Percentiles rank a stretch among this genome's conserved stretches.
Conservation (phyloP, 2,329 filamentous ascomycete species). For the Colletotrichum truncatum region DNA sequence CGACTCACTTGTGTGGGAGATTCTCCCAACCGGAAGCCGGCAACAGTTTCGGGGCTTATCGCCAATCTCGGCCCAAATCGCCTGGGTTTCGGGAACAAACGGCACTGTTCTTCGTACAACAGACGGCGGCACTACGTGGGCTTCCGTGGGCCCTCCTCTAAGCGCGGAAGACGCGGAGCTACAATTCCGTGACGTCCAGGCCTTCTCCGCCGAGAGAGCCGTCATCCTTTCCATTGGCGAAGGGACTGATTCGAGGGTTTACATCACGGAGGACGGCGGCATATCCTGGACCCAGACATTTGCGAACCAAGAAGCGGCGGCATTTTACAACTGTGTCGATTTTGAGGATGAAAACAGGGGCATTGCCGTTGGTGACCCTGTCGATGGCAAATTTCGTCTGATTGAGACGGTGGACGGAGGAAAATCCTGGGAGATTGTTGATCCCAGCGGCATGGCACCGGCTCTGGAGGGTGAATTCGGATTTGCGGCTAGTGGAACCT, state of each 20-base stretch:
- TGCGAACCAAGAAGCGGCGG: conserved; percentile 37
- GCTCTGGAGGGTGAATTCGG: conserved; percentile 40
- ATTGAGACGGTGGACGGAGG: conserved; percentile 42
- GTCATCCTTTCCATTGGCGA: conserved; percentile 48
- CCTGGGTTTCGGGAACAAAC: conserved; percentile 42
- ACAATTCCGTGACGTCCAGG: conserved; percentile 46
- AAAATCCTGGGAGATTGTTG: conserved; percentile 36
- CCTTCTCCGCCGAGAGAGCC: conserved; percentile 50
- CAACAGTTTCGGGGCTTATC: conserved; percentile 42
- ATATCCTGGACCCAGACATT: conserved; percentile 38
- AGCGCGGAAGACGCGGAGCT: conserved; percentile 34
- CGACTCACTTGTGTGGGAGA: conserved; percentile 35
- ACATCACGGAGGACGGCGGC: conserved; percentile 40
- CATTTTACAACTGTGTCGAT: conserved; percentile 45
- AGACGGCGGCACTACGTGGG: conserved; percentile 41
- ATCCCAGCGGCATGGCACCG: conserved; percentile 36
- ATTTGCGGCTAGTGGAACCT: conserved; percentile 45
- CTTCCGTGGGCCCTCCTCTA: conserved; percentile 39
- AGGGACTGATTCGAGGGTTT: conserved; percentile 41
- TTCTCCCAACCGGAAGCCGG: conserved; percentile 36
- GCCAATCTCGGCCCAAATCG: conserved; percentile 39
- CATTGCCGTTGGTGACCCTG: conserved; percentile 43
- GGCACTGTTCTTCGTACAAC: conserved; percentile 40
- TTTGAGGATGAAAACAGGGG: conserved; percentile 37
- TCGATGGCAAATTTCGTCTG: conserved; percentile 42